phyloP scores from a whole-genome alignment of 805 yeast species.

The Wickerhamiella cacticola region DNA sequence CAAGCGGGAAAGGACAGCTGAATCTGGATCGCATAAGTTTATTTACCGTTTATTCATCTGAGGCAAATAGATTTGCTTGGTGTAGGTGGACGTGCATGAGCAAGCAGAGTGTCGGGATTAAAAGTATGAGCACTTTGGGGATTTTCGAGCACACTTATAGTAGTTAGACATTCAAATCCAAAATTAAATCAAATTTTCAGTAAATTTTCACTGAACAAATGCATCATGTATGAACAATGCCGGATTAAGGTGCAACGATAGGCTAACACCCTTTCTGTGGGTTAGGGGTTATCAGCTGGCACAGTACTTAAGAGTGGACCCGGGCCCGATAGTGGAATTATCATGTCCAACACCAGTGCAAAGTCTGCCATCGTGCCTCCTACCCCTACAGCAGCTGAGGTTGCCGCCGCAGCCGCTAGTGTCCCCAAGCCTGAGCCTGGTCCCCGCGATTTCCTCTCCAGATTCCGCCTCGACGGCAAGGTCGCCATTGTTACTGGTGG shows the following conservation, averaged over 20 bases:
- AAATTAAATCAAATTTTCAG: not conserved
- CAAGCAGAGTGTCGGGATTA: not conserved
- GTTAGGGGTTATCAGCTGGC: not conserved
- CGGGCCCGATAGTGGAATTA: too few species aligned
- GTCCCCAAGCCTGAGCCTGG: constrained; percentile 26
- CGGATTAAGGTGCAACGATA: not conserved
- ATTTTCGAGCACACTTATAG: not conserved
- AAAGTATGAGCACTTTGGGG: not conserved
- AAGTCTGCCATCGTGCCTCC: constrained; percentile 32
- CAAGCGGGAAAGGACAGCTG: too few species aligned
- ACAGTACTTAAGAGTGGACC: not conserved
- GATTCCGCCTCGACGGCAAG: constrained; percentile 50
- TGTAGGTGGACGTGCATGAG: too few species aligned
- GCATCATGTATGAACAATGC: not conserved
- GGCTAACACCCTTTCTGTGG: not conserved
- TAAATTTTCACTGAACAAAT: not conserved
- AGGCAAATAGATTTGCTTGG: too few species aligned
- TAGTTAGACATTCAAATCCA: not conserved
- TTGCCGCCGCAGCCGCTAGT: constrained; percentile 30
- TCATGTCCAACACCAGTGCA: constrained; percentile 22
- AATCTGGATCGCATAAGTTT: too few species aligned
- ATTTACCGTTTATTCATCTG: too few species aligned
- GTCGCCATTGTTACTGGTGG: constrained; percentile 57
- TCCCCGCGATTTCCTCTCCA: constrained; percentile 30
- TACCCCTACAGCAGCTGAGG: constrained; percentile 31